These are phyloP conservation scores for Podosphaera fusca DNA, from an alignment of 2,329 filamentous ascomycete genomes.

Conservation along the genomic window DNA sequence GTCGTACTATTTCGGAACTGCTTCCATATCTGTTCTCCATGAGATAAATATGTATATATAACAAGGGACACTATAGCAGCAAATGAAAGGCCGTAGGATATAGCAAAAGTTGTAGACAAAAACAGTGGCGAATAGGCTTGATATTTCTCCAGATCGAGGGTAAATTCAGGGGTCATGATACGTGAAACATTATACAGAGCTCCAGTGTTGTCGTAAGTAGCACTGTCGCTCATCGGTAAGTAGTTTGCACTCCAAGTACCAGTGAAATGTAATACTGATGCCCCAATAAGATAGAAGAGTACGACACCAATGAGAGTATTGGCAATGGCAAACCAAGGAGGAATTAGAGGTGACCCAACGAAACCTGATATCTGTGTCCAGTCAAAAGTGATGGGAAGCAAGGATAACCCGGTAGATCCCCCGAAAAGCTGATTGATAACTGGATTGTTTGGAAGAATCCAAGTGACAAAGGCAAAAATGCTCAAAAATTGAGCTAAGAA, in stretches of 20 bases:
- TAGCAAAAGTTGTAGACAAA: constrained; percentile 47
- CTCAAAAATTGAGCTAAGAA: constrained; percentile 40
- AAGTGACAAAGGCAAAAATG: constrained; percentile 49
- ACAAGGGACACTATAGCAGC: constrained; percentile 46
- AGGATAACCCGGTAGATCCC: constrained; percentile 33
- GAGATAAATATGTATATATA: constrained; percentile 43
- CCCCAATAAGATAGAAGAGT: constrained; percentile 35
- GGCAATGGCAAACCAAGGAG: constrained; percentile 29
- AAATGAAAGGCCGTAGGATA: constrained; percentile 49
- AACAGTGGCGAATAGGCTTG: constrained; percentile 45
- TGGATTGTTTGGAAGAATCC: constrained; percentile 44
- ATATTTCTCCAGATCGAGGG: constrained; percentile 38
- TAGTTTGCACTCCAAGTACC: constrained; percentile 40
- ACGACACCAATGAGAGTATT: constrained; percentile 30
- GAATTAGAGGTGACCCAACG: not conserved
- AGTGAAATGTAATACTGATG: constrained; percentile 38
- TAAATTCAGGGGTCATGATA: constrained; percentile 31
- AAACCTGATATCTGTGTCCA: constrained; percentile 39
- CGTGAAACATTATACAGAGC: constrained; percentile 32
- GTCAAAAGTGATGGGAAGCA: constrained; percentile 54
- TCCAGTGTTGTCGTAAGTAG: constrained; percentile 42
- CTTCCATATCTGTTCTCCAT: constrained; percentile 40
- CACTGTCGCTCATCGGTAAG: constrained; percentile 35
- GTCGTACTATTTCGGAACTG: constrained; percentile 4
- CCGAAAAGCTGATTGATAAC: constrained; percentile 54